A percentile compares a stretch with the other conserved stretches of the same genome.
phyloP scores from a whole-genome alignment of 495 filamentous ascomycete species.

The Ramalina intermedia region DNA sequence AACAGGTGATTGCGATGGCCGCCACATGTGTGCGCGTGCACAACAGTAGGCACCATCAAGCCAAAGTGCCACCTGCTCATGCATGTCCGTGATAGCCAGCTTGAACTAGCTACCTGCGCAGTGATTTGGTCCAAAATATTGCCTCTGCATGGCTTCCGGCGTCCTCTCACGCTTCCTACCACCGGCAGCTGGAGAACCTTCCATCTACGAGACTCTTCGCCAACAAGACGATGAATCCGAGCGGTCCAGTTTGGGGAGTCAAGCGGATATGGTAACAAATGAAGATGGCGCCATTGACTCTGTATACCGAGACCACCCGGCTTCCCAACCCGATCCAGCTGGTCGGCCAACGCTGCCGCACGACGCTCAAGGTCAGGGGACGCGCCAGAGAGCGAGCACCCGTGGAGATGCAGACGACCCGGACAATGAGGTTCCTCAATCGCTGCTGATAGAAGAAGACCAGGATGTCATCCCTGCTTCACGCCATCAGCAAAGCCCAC shows the following conservation, averaged over 20 bases:
- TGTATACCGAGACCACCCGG: conserved; percentile 23
- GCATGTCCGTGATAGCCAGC: no score
- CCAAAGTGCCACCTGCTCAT: no score
- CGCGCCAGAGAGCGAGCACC: neutral
- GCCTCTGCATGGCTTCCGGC: conserved; percentile 59
- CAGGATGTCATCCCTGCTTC: conserved; percentile 25
- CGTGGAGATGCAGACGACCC: conserved; percentile 47
- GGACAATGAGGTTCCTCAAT: conserved; percentile 85
- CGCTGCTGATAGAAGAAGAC: conserved; percentile 63
- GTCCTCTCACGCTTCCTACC: conserved; percentile 62
- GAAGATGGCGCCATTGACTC: conserved; percentile 28
- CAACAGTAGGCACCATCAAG: no score
- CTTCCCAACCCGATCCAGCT: neutral
- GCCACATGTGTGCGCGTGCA: no score
- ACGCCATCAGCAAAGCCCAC: conserved; percentile 19
- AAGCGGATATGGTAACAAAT: conserved; percentile 50
- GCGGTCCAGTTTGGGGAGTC: conserved; percentile 49
- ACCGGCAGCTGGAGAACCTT: conserved; percentile 41
- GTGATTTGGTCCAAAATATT: no score
- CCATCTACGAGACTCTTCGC: conserved; percentile 57
- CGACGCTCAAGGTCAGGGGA: neutral
- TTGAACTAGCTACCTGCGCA: no score
- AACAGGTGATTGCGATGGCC: no score
- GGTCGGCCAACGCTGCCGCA: neutral
- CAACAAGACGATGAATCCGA: conserved; percentile 45